These are phyloP conservation scores for Coniochaeta prunicola DNA, from an alignment of 2,329 filamentous ascomycete genomes.

Conservation along the genomic window DNA sequence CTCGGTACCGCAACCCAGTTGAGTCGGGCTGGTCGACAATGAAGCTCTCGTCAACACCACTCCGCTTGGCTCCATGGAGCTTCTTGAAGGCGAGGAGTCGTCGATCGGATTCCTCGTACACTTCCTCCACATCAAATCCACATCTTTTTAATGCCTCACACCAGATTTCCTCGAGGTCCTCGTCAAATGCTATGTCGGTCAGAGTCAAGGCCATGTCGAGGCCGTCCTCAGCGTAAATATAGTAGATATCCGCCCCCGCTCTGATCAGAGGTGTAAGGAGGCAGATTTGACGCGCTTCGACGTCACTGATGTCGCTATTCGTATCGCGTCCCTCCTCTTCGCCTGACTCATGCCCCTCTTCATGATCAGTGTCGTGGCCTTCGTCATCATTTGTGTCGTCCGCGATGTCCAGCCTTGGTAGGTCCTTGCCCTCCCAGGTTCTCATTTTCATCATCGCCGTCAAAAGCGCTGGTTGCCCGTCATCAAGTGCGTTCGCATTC, in stretches of 20 bases:
- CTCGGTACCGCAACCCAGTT: background rate
- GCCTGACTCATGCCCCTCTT: background rate
- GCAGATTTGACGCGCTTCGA: background rate
- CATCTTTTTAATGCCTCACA: background rate
- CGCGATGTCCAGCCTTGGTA: no score
- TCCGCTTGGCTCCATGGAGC: background rate
- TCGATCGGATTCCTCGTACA: background rate
- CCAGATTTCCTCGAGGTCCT: background rate
- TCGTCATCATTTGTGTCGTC: background rate
- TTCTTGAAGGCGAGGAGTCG: background rate
- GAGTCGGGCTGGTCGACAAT: background rate
- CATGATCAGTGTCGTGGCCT: background rate
- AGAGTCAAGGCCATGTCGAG: background rate
- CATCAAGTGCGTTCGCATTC: background rate
- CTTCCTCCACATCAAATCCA: background rate
- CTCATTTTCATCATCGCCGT: background rate
- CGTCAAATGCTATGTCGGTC: background rate
- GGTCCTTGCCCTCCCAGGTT: background rate
- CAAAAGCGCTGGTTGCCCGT: background rate
- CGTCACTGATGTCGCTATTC: background rate
- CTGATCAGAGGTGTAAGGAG: background rate
- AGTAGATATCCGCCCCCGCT: background rate
- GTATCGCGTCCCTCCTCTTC: background rate
- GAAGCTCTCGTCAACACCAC: background rate
- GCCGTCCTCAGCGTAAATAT: background rate